These are phyloP conservation scores for Blastomyces parvus DNA, from an alignment of 2,329 filamentous ascomycete species.

Conservation along the genomic window DNA sequence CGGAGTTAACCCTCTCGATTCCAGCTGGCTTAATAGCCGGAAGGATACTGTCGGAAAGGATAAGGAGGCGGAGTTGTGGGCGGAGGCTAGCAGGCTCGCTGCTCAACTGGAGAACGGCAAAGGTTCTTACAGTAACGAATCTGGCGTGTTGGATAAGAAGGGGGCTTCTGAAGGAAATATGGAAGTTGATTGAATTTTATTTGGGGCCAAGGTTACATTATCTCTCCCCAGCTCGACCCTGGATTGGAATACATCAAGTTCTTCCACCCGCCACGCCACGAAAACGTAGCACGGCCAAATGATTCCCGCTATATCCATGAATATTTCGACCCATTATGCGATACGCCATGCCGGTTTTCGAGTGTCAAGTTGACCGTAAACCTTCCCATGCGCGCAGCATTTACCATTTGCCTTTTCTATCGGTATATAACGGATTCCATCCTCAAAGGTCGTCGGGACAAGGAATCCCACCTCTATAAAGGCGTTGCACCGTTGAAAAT, in stretches of 20 bases:
- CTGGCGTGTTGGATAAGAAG: slow-evolving; percentile 8
- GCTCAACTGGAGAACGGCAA: slow-evolving; percentile 27
- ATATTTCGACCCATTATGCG: not conserved
- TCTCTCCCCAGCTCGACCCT: not conserved
- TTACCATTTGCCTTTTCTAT: not conserved
- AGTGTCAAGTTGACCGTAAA: not conserved
- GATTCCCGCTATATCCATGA: not conserved
- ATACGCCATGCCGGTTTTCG: not conserved
- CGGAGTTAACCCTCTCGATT: slow-evolving; percentile 57
- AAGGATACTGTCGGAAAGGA: slow-evolving; percentile 71
- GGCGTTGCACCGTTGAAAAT: not conserved
- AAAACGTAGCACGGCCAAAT: not conserved
- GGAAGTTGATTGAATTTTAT: slow-evolving; percentile 30
- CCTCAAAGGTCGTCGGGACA: not conserved
- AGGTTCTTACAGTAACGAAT: slow-evolving; percentile 14
- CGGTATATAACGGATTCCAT: not conserved
- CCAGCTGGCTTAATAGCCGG: slow-evolving; percentile 81
- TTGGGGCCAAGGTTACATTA: not conserved
- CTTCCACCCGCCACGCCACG: not conserved
- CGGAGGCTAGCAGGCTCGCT: slow-evolving; percentile 49
- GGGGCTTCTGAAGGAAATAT: slow-evolving; percentile 23
- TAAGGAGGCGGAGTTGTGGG: slow-evolving; percentile 75
- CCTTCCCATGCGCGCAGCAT: not conserved
- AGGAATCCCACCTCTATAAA: too few relatives aligned
- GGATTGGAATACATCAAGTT: not conserved